Evolutionary conservation across 2,329 filamentous ascomycete genomes (phyloP), one percentile per base, ranked within the genome.

Genomic region (Ceratocystis huliohia): DNA sequence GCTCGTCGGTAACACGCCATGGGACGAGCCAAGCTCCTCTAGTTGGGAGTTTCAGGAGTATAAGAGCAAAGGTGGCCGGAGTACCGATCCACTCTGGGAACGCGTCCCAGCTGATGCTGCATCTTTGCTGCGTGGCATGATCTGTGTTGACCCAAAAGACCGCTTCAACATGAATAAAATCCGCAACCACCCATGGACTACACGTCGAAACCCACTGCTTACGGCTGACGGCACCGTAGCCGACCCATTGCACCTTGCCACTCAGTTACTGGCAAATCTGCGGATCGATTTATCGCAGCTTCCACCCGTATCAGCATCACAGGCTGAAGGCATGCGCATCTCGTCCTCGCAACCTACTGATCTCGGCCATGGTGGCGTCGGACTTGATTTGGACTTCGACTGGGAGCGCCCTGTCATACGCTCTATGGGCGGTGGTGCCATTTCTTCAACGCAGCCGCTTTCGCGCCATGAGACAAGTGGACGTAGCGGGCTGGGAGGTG

Each of bases 11-110:
- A 99, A 99, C 74, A 99, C 94, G 1, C 94, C 94, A 0, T 99
- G 94, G 94, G 94, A 97, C 73, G 89, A 94, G 73, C 94, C 94
- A 0, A 93, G 91, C 2, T 78, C 83, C 45, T 82, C 85, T 67
- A 96, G 91, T 74, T 96, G 89, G 79, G 94, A 99, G 76, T 99
- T 89, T 71, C 84, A 88, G 71, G 91, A 96, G 75, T 99, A 96
- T 74, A 80, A 89, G 50, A 83, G 84, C 67, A 90, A 85, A 1
- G 86, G 87, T 64, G 90, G 91, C n/a, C 85, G 86, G 69, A 93
- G 89, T 70, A 84, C 83, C 1, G 94, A 99, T 73, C 87, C 89
- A 66, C 79, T 97, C 1, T 99, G 94, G 94, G 78, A 84, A 70
- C 85, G 87, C 66, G 77, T 97, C 22, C 92, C 93, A 0, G 66